Evolutionary conservation across 495 filamentous ascomycete genomes (phyloP).

Genomic region (Bathelium albidoporum): DNA sequence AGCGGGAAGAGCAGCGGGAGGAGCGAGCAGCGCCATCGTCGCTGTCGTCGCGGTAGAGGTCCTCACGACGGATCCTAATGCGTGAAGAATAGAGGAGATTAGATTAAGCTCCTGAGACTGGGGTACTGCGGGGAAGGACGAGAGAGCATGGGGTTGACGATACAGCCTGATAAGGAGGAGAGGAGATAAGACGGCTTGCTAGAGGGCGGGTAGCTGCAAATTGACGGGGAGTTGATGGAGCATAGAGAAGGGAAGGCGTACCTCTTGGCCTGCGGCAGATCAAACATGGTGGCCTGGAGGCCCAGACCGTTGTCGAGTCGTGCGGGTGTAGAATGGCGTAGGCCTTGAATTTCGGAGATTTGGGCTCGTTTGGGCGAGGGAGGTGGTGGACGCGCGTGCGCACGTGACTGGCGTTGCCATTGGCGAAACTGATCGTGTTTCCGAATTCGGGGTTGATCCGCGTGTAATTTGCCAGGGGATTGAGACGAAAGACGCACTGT

Average conservation of each 20-base stretch:
- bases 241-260: constrained; percentile 20
- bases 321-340: no score
- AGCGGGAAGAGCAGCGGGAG: constrained; percentile 17
- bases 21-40: no score
- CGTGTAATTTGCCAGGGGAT: no score
- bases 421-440: background rate
- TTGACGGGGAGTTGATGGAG: background rate
- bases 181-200: background rate
- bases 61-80: constrained; percentile 41
- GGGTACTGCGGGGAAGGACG: constrained; percentile 7
- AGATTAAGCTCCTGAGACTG: constrained; percentile 7
- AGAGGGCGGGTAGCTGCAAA: background rate
- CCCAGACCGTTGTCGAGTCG: background rate
- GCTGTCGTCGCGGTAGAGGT: constrained; percentile 31
- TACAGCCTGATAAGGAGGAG: no score
- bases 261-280: constrained; percentile 44
- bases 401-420: background rate
- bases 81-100: background rate
- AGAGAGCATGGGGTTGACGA: background rate
- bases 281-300: constrained; percentile 35
- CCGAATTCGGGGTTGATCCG: background rate
- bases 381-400: background rate
- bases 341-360: background rate
- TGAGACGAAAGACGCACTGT: no score
- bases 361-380: background rate